phyloP scores from a whole-genome alignment of 1,139 yeast species.

The Geotrichum siamense region DNA sequence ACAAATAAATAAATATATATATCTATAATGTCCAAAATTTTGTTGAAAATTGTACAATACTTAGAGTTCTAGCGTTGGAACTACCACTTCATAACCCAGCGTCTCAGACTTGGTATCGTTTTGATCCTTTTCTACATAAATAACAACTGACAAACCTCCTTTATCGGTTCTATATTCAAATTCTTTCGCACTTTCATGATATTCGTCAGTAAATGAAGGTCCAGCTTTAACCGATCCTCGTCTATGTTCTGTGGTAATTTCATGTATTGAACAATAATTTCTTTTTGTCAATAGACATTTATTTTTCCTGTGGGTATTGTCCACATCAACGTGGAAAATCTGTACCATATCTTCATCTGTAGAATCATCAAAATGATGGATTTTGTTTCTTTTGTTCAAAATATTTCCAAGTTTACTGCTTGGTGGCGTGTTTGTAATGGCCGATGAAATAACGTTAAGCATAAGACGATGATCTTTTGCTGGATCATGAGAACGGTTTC shows the following conservation, averaged over 20 bases:
- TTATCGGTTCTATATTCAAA: slow-evolving; percentile 35
- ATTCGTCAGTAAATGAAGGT: slow-evolving; percentile 2
- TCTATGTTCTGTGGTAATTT: slow-evolving; percentile 3
- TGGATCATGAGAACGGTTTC: slow-evolving; percentile 47
- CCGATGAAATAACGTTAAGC: slow-evolving; percentile 79
- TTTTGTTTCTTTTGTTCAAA: slow-evolving; percentile 54
- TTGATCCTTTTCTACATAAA: slow-evolving; percentile 65
- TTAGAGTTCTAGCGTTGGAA: slow-evolving; percentile 45
- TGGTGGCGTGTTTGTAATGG: slow-evolving; percentile 89
- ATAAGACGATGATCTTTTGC: slow-evolving; percentile 69
- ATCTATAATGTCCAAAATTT: no score
- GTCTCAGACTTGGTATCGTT: slow-evolving; percentile 48
- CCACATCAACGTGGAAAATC: slow-evolving; percentile 55
- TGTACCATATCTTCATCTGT: slow-evolving; percentile 80
- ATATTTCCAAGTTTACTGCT: slow-evolving; percentile 77
- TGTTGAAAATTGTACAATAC: no score
- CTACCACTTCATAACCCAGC: slow-evolving; percentile 57
- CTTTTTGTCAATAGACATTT: slow-evolving; percentile 65
- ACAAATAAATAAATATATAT: no score
- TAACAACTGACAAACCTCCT: slow-evolving; percentile 57
- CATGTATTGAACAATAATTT: slow-evolving; percentile 50
- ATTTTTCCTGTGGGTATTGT: slow-evolving; percentile 50
- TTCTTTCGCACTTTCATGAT: slow-evolving; percentile 39
- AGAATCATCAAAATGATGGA: slow-evolving; percentile 55
- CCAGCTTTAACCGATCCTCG: not conserved